Conservation (phyloP, 2,329 filamentous ascomycete species). For the Hymenoscyphus salicellus region DNA sequence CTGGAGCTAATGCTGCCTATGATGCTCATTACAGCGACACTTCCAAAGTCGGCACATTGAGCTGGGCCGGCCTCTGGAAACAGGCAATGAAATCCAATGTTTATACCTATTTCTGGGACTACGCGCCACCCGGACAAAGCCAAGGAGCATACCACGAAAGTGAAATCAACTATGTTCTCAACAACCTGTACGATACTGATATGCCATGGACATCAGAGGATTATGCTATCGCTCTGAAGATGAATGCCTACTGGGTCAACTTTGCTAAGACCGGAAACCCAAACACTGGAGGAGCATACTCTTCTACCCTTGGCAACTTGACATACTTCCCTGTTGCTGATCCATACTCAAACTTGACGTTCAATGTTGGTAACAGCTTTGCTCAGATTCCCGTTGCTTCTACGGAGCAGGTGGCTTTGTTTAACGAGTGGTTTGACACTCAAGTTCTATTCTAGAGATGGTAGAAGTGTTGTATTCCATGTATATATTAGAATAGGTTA, state of each 20-base stretch:
- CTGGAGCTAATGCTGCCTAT: constrained; percentile 23
- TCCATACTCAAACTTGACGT: not conserved
- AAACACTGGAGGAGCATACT: constrained; percentile 42
- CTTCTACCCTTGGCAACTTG: not conserved
- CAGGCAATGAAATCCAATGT: constrained; percentile 26
- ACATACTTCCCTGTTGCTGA: not conserved
- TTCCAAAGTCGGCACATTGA: constrained; percentile 30
- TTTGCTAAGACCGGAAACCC: constrained; percentile 66
- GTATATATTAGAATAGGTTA: no score
- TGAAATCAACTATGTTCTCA: constrained; percentile 36
- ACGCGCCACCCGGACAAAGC: constrained; percentile 30
- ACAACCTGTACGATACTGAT: constrained; percentile 31
- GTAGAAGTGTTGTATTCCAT: no score
- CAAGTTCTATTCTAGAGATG: not conserved
- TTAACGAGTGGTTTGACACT: not conserved
- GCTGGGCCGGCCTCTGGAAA: constrained; percentile 31
- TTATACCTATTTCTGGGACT: constrained; percentile 36
- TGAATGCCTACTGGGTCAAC: constrained; percentile 70
- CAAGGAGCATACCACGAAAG: constrained; percentile 34
- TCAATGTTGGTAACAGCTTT: not conserved
- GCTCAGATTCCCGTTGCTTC: not conserved
- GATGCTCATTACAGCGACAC: constrained; percentile 32
- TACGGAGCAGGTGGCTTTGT: not conserved
- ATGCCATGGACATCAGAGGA: constrained; percentile 31
- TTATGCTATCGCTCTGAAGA: constrained; percentile 30